Evolutionary conservation across 176 grass and related monocot species (phyloP), one percentile per base, ranked within the genome.

Genomic region (Musa troglodytarum): DNA sequence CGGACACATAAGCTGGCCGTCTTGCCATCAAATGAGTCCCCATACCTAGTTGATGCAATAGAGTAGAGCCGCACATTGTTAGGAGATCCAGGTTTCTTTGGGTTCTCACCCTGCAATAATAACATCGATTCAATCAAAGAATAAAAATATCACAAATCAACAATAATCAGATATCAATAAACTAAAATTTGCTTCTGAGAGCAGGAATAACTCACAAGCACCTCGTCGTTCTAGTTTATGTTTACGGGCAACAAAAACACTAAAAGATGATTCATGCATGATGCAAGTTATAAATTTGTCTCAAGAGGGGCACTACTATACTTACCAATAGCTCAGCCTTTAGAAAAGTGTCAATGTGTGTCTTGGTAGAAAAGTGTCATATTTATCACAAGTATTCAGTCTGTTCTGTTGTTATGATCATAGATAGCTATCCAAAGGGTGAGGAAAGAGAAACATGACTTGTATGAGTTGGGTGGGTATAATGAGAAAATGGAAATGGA

Each of bases 31-130:
- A 93, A 98, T 50, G 88, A 87, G 69, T 98, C 94, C 71, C 94
- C 90, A 68, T 91, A 98, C 69, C 90, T 84, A 34, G 94, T 93
- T 72, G 94, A 98, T 49, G 94, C 94, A 83, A 98, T 91, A 62
- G 90, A 98, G 82, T 98, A 98, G 25, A 98, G 90, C 53, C 94
- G 77, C 21, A 93, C 94, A 85, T 86, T 93, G 68, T 98, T 82
- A 52, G 94, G 90, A 21, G 63, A 63, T 15, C 94, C 88, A 66
- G 94, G 94, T 83, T 93, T 98, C 78, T 93, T 98, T 25, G 85
- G 90, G 77, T 93, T 98, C 82, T 93, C 90, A 53, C 94, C 90
- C 94, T 98, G 63, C 43, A 73, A 81, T 54, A 80, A 57, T 13
- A 23, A 23, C 61, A 85, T 81, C 50, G 50, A 70, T 17, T 81